Conservation (phyloP, 352 stramenopile species). For the Halophytophthora polymorphica region DNA sequence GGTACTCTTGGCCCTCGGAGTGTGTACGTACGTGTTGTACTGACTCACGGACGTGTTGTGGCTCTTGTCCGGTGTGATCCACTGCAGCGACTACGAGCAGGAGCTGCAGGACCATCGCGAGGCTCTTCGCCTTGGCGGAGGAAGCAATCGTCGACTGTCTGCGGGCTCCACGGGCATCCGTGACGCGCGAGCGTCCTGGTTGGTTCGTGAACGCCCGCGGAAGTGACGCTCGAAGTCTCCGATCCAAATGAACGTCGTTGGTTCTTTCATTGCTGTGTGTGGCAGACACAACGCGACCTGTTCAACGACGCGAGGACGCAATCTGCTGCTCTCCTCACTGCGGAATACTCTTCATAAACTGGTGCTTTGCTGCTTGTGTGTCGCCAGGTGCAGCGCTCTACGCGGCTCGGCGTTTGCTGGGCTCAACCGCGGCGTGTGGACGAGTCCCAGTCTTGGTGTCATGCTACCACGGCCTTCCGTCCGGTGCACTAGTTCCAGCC, state of each 20-base stretch:
- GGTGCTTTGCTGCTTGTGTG: too few species aligned
- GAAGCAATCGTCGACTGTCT: neutral
- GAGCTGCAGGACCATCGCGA: constrained; percentile 31
- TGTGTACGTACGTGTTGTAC: neutral
- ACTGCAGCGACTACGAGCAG: constrained; percentile 36
- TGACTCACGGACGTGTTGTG: neutral
- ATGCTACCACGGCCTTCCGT: constrained; percentile 1
- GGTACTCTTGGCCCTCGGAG: neutral
- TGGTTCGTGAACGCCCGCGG: constrained; percentile 2
- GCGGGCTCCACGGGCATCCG: neutral
- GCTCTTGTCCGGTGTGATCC: neutral
- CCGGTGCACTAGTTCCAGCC: constrained; percentile 27
- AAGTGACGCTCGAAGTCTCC: too few species aligned
- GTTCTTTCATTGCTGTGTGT: too few species aligned
- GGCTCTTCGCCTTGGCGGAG: constrained; percentile 7
- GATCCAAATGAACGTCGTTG: too few species aligned
- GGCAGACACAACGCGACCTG: too few species aligned
- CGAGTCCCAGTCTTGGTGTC: neutral
- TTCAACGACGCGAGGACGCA: too few species aligned
- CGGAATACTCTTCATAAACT: too few species aligned
- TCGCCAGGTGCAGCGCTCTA: too few species aligned
- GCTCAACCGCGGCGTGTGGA: too few species aligned
- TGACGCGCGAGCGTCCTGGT: neutral
- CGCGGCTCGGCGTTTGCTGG: too few species aligned
- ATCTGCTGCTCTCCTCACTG: too few species aligned